Evolutionary conservation across 169 alveolate genomes (phyloP).

Genomic region (Amoebophrya sp.): DNA sequence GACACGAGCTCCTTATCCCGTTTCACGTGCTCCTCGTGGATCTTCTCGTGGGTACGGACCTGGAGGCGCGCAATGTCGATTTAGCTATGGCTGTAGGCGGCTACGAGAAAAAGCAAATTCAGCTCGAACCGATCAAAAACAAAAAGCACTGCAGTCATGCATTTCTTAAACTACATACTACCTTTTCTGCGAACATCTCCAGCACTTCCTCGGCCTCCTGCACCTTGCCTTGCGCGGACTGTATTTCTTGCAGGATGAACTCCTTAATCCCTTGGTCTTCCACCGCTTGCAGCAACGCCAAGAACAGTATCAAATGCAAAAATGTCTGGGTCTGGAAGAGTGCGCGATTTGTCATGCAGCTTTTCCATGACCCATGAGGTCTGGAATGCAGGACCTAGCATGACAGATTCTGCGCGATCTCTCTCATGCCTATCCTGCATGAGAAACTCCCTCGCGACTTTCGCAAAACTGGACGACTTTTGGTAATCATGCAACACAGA

Average conservation of each 20-base stretch:
- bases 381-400: no score
- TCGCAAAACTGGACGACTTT: no score
- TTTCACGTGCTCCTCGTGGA: neutral
- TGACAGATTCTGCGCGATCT: no score
- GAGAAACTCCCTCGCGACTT: no score
- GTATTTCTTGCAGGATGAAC: neutral
- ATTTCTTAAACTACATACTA: neutral
- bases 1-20: neutral
- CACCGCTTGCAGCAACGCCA: neutral
- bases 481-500: no score
- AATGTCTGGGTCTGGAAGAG: no score
- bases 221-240: neutral
- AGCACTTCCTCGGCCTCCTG: neutral
- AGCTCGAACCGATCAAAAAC: neutral
- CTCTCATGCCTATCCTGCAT: no score
- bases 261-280: neutral
- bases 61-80: no score
- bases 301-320: neutral
- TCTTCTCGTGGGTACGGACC: neutral
- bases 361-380: no score
- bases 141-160: neutral
- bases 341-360: no score
- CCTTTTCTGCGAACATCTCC: neutral
- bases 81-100: no score
- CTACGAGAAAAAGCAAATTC: no score